Evolutionary conservation across 2,329 filamentous ascomycete species (phyloP), one percentile per base, ranked within the genome.

Genomic region (Conoideocrella luteorostrata): DNA sequence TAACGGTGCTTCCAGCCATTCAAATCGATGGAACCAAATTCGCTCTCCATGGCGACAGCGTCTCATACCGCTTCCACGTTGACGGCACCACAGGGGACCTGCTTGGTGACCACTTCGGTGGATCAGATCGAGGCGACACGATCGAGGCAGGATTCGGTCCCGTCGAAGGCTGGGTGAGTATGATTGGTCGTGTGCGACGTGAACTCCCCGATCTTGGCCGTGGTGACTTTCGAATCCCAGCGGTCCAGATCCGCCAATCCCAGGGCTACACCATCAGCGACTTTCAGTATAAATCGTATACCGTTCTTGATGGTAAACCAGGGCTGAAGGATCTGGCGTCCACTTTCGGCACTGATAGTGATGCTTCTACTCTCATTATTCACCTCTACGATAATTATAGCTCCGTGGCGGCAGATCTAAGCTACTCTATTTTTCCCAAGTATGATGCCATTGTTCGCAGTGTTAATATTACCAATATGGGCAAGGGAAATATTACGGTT

Each of bases 131-230:
- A 3, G 79, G 80, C 39, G 68, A 74, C 5, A 52, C 53, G n/a
- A 43, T 52, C 33, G 42, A 74, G 2, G 67, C 70, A 0, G 63
- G 67, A 2, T 64, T 68, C 7, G 48, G 45, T 4, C 55, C 56
- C 12, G 51, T 54, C 6, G 50, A 69, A 15, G 80, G 80, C 35
- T 84, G 80, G 80, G 64, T 71, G 28, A 62, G 70, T 24, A 55
- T 67, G 39, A 58, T 70, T 28, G 71, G 70, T 10, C 77, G 75
- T 33, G 56, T 71, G 13, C 71, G 76, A 13, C 72, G 80, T 22
- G 80, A 84, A 54, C 82, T 81, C 43, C 80, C 80, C 2, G 80
- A 84, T 47, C 63, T 79, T 4, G 80, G 80, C 1, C 71, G 79
- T 7, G 79, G 79, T 13, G 80, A 84, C 53, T 79, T 81, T 50